Evolutionary conservation across 1,284 basidiomycete species (phyloP).

Genomic region (Phenoliferia sp.): DNA sequence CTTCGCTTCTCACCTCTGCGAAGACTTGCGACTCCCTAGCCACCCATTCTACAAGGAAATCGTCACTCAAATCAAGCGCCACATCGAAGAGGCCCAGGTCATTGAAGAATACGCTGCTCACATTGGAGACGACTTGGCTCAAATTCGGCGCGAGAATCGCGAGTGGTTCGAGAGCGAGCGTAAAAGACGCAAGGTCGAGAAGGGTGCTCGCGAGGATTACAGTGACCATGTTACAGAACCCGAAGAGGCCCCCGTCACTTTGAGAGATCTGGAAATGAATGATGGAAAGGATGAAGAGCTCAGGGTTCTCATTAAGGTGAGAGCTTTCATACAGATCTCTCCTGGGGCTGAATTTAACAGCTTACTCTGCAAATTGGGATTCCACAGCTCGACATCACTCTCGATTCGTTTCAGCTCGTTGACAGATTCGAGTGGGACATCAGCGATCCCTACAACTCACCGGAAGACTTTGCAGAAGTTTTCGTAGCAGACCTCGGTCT

Average conservation of each 20-base stretch:
- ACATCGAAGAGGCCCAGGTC: slow-evolving; percentile 68
- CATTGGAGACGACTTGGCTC: slow-evolving; percentile 47
- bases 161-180: slow-evolving; percentile 15
- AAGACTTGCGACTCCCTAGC: slow-evolving; percentile 77
- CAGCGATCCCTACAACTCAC: slow-evolving; percentile 67
- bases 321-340: too few relatives aligned
- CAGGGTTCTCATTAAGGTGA: slow-evolving; percentile 82
- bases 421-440: slow-evolving; percentile 99
- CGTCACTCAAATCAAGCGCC: slow-evolving; percentile 78
- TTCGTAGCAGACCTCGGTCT: slow-evolving; percentile 86
- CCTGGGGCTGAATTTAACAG: too few relatives aligned
- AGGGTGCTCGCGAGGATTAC: neutral
- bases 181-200: slow-evolving; percentile 1
- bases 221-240: neutral
- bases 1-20: slow-evolving; percentile 84
- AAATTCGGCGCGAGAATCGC: slow-evolving; percentile 51
- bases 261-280: neutral
- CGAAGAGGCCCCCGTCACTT: neutral
- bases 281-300: slow-evolving; percentile 60
- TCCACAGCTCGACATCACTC: slow-evolving; percentile 83
- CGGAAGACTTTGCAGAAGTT: slow-evolving; percentile 86
- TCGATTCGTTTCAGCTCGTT: slow-evolving; percentile 85
- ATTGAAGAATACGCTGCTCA: slow-evolving; percentile 37
- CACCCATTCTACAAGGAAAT: slow-evolving; percentile 63
- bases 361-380: neutral